These are phyloP conservation scores for Vicia sativa DNA, from an alignment of 306 rosid genomes.

Conservation along the genomic window DNA sequence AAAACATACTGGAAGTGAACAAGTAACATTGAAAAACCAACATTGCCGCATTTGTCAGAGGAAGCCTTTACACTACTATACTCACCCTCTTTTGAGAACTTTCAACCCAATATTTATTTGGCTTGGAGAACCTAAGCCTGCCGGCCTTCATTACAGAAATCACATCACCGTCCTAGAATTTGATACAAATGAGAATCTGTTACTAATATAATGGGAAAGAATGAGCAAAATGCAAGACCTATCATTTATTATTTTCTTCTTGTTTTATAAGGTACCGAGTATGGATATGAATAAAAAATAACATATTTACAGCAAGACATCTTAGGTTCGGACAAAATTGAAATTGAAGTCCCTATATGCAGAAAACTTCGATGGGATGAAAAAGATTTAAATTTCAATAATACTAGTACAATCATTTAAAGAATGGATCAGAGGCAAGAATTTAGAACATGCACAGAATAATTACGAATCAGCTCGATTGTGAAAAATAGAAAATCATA, in stretches of 20 bases:
- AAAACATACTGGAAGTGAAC: too few relatives aligned
- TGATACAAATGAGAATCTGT: constrained; percentile 5
- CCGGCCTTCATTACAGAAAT: constrained; percentile 84
- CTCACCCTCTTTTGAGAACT: constrained; percentile 89
- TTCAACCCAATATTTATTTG: constrained; percentile 93
- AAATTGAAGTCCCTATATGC: too few relatives aligned
- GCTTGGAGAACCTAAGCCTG: constrained; percentile 70
- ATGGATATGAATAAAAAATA: not conserved
- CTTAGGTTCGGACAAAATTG: too few relatives aligned
- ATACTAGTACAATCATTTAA: too few relatives aligned
- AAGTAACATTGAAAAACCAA: constrained; percentile 17
- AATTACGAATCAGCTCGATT: too few relatives aligned
- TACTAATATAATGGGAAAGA: constrained; percentile 17
- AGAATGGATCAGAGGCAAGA: too few relatives aligned
- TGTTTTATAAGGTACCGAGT: not conserved
- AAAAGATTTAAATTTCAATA: too few relatives aligned
- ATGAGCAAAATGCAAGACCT: not conserved
- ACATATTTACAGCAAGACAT: not conserved
- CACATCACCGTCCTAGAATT: constrained; percentile 67
- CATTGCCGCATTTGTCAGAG: constrained; percentile 8
- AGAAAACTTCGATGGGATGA: too few relatives aligned
- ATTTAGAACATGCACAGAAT: too few relatives aligned
- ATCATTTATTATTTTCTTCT: constrained; percentile 35
- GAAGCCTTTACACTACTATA: constrained; percentile 27
- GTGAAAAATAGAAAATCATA: too few relatives aligned